Base-by-base conservation (phyloP, 257 asterid genomes). In the Plantago major region DNA sequence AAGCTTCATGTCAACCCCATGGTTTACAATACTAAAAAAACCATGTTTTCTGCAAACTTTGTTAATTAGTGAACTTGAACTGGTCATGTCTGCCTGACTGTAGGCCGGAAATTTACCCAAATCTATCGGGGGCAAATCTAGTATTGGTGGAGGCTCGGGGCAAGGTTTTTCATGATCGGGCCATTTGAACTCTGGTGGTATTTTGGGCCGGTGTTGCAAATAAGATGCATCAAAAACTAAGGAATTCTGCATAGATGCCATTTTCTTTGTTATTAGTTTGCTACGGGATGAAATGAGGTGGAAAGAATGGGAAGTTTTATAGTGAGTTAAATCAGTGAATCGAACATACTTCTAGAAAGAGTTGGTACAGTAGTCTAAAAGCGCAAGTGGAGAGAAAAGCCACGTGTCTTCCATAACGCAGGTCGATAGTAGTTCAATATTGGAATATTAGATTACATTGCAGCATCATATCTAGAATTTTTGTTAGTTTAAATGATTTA, bases 121-220 rank as follows among this genome's bases (percentile, higher is more conserved):
- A 70, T 88, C 90, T 13, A 88, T 45, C 7, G 78, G 75, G 0
- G 90, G 90, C 18, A 85, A 79, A n/a, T 78, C 64, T n/a, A 88
- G 84, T 2, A 22, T 4, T 0, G 86, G 92, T 2, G 83, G 78
- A 0, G 75, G 66, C 38, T 67, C 65, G 0, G 19, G 42, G 67
- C 85, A 67, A 6, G 89, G 90, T 60, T 68, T 81, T 18, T 88
- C 96, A n/a, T 77, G 43, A 17, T 88, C 90, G 5, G 95, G 86
- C 96, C 95, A 88, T 30, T 83, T 60, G 79, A 88, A 88, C 12
- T 88, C 82, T 11, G 77, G 67, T 0, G 92, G 95, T 68, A 85
- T 81, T 61, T 70, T 58, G 52, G 68, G 9, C 54, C 74, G 82
- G 56, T 75, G 67, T 56, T 80, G 76, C 45, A 77, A 58, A 52